Evolutionary conservation across 176 grass and related monocot genomes (phyloP), one percentile per base, ranked within the genome.

Genomic region (Triticum urartu): DNA sequence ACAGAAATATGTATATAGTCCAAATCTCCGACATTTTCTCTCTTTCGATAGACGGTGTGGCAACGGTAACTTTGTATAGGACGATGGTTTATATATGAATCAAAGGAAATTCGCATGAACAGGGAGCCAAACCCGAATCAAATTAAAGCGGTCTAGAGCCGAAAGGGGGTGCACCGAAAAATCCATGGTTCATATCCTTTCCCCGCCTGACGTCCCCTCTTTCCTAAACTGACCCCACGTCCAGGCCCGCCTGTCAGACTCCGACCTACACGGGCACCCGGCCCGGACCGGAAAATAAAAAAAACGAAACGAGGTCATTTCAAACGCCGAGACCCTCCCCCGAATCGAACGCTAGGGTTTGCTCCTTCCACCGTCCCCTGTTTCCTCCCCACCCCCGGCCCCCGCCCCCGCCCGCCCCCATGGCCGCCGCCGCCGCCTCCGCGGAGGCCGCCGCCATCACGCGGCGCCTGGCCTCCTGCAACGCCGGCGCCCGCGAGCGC

Each of bases 391-490:
- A 9, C 60, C 35, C 50, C 4, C n/a, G n/a, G 0, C 7, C 42
- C 40, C 42, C 42, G 8, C 38, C 38, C 36, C 4, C 72, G 2
- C 45, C 4, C 72, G 2, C 45, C 28, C 43, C 36, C 63, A 86
- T 86, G 83, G 88, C 80, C 67, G 40, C 54, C 54, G n/a, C 64
- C 60, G 25, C 76, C 58, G 32, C 72, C 28, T 60, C 90, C 24
- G 42, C 66, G 33, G 91, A 91, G 75, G 93, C 88, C 34, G 34
- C 71, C 33, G 74, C 89, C 39, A 94, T 98, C 65, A 89, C 97
- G 22, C 91, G 91, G 64, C 92, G 91, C 70, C 88, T 98, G 12
- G 90, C 97, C 11, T 95, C 94, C 67, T 91, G 85, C 85, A 95
- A 89, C 74, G 36, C 36, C 1, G 62, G 88, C 34, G 35, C 66